A percentile compares a stretch with the other conserved stretches of the same genome.
These are phyloP conservation scores for Phytophthora parvispora DNA, from an alignment of 352 stramenopile species.

Conservation along the genomic window DNA sequence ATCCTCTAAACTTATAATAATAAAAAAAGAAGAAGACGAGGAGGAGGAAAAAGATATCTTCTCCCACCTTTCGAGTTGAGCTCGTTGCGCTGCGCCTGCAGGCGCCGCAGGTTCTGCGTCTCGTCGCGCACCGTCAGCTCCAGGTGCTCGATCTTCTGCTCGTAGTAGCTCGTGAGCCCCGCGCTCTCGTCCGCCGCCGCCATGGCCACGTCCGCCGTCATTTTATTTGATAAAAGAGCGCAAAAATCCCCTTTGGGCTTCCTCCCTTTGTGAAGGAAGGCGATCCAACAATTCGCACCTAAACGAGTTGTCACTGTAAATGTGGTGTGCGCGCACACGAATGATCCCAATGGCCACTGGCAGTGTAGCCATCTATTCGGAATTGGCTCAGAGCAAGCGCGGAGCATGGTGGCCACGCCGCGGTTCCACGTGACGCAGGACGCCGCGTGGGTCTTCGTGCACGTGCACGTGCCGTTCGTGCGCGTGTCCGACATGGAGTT, in stretches of 20 bases:
- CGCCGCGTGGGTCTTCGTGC: conserved; percentile 84
- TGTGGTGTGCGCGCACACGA: neutral
- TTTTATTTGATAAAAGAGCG: neutral
- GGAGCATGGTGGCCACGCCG: conserved; percentile 79
- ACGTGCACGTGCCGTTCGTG: conserved; percentile 93
- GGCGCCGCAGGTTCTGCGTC: conserved; percentile 97
- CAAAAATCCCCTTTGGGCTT: conserved; percentile 6
- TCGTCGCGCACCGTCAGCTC: conserved; percentile 96
- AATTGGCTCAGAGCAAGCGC: conserved; percentile 60
- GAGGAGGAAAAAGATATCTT: neutral
- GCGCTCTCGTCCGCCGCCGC: conserved; percentile 38
- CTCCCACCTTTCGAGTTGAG: conserved; percentile 98
- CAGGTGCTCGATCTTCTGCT: conserved; percentile 97
- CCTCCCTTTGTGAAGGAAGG: conserved; percentile 15
- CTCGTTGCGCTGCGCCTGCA: conserved; percentile 99
- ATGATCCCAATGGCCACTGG: neutral
- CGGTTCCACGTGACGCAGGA: conserved; percentile 90
- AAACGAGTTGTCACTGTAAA: conserved; percentile 7
- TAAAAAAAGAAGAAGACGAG: neutral
- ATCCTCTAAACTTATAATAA: conserved; percentile 13
- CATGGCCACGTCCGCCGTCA: conserved; percentile 59
- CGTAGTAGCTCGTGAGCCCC: conserved; percentile 93
- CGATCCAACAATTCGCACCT: conserved; percentile 36
- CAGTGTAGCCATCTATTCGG: conserved; percentile 8
- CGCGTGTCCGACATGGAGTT: conserved; percentile 95